Base-by-base conservation (phyloP, 345 rosid species). In the Ricinus communis region DNA sequence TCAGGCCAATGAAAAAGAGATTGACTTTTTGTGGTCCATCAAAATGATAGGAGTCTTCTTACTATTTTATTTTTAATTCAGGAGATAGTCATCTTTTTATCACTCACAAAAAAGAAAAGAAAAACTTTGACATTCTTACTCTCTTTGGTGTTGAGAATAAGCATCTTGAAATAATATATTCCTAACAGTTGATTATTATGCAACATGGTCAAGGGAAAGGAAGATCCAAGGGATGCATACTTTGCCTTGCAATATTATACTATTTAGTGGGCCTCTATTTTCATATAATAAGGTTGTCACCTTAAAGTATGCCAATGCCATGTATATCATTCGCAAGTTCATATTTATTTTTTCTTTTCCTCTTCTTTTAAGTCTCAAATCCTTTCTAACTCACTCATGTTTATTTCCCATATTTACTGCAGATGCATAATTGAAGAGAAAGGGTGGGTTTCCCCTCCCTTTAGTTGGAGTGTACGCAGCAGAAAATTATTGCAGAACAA, bases 231-330 rank as follows among this genome's bases (percentile, higher is more conserved):
- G 12, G 30, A 25, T 31, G 30, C 5, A 27, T 13, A 24, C 33
- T 56, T 51, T 58, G 62, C 9, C 41, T 1, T 58, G 43, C 31
- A 16, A 58, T 58, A 16, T 58, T 1, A 52, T 7, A 52, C 24
- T 19, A 4, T 8, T 1, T 16, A 54, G 43, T 43, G 66, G 66
- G 45, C 31, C 49, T 62, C 24, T 5, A 45, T 63, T 18, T 43
- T 64, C 38, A 24, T 15, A 25, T 64, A 27, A 46, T 64, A 64
- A 46, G 53, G 36, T 45, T 64, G 38, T 64, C 25, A 58, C 63
- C 63, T 58, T 58, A 62, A 62, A 62, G 33, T 24, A 25, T 38
- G 30, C n/a, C 22, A 46, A 25, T 38, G 30, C n/a, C 22, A 46
- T 15, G 31, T 62, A 45, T 63, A 45, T 63, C 51, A 41, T 62